These are phyloP conservation scores for Viola pubescens DNA, from an alignment of 441 rosid species.

Conservation along the genomic window DNA sequence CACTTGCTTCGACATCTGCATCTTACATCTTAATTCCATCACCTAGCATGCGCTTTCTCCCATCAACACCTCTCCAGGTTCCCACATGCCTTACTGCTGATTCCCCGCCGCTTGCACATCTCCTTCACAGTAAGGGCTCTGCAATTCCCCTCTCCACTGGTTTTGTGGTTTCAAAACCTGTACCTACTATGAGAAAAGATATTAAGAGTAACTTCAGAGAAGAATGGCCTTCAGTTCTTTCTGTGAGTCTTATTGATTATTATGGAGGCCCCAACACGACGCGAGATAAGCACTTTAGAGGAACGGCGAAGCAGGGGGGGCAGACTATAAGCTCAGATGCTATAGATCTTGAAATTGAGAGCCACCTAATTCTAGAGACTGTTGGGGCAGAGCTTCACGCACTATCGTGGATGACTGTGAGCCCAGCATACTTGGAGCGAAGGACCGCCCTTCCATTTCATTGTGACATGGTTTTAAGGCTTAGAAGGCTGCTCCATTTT, in stretches of 20 bases:
- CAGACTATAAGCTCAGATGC: slow-evolving; percentile 45
- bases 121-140: slow-evolving; percentile 94
- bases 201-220: slow-evolving; percentile 55
- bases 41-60: slow-evolving; percentile 94
- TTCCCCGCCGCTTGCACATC: slow-evolving; percentile 99
- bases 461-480: slow-evolving; percentile 92
- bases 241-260: slow-evolving; percentile 84
- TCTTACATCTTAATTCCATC: slow-evolving; percentile 92
- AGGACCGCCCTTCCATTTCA: slow-evolving; percentile 91
- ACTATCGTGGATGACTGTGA: slow-evolving; percentile 93
- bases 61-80: slow-evolving; percentile 85
- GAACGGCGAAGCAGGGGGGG: slow-evolving; percentile 53
- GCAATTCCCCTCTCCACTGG: slow-evolving; percentile 88
- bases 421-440: slow-evolving; percentile 80
- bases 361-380: slow-evolving; percentile 74
- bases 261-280: slow-evolving; percentile 53
- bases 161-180: slow-evolving; percentile 89
- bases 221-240: slow-evolving; percentile 95
- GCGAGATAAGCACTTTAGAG: slow-evolving; percentile 49
- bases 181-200: slow-evolving; percentile 87
- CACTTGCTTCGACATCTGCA: slow-evolving; percentile 78
- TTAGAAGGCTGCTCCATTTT: slow-evolving; percentile 94
- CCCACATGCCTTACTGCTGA: slow-evolving; percentile 98
- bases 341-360: slow-evolving; percentile 70
- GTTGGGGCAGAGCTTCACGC: slow-evolving; percentile 94